Conservation (phyloP, 257 asterid species). For the Solanum piurae region DNA sequence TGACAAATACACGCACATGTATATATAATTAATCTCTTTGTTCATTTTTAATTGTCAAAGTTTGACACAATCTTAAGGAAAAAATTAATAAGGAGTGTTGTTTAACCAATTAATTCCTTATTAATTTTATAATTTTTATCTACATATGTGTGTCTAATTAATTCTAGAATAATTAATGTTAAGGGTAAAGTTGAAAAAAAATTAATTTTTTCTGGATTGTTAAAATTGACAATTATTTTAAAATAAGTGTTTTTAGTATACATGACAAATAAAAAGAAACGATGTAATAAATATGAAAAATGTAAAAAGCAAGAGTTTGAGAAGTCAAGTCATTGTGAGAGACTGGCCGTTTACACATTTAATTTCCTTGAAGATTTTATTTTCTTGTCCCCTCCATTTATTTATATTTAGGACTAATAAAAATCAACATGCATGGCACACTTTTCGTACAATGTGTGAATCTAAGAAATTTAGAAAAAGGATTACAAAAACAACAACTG, state of each 20-base stretch:
- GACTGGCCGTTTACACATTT: not conserved
- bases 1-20: not conserved
- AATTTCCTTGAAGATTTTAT: too few species aligned
- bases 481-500: not conserved
- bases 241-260: too few species aligned
- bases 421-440: not conserved
- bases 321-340: not conserved
- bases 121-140: too few species aligned
- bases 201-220: fast-evolving
- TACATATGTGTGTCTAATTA: not conserved
- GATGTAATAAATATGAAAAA: too few species aligned
- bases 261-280: not conserved
- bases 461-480: not conserved
- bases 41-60: not conserved
- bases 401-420: not conserved
- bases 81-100: too few species aligned
- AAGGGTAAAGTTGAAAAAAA: not conserved
- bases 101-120: too few species aligned
- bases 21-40: not conserved
- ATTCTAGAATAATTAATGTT: not conserved
- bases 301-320: not conserved
- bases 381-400: too few species aligned
- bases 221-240: too few species aligned
- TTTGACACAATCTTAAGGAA: too few species aligned
- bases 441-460: not conserved